Evolutionary conservation across 192 early-diverging fungal species (phyloP).

Genomic region (Powellomyces hirtus): DNA sequence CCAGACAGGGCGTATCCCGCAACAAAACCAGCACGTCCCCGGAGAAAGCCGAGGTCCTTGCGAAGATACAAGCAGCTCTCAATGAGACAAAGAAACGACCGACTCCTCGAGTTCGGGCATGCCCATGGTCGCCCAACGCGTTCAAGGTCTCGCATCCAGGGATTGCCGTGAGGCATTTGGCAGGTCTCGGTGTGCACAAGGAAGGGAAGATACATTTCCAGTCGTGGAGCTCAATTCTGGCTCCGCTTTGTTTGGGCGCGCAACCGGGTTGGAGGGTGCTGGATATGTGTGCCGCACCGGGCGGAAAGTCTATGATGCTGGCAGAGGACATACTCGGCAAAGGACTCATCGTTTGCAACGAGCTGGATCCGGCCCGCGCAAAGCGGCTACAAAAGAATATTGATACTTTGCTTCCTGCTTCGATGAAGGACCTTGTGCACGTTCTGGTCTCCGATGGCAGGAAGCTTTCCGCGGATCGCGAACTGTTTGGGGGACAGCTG

Average conservation of each 20-base stretch:
- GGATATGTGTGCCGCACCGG: slow-evolving; percentile 93
- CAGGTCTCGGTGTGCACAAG: background rate
- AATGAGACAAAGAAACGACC: background rate
- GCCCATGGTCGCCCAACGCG: background rate
- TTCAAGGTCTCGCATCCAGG: background rate
- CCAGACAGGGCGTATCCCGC: background rate
- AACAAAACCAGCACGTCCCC: background rate
- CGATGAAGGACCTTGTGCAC: background rate
- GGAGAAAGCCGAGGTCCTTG: background rate
- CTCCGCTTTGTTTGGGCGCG: slow-evolving; percentile 7
- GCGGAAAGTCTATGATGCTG: slow-evolving; percentile 83
- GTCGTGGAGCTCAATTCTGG: slow-evolving; percentile 10
- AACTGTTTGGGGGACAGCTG: background rate
- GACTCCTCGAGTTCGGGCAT: background rate
- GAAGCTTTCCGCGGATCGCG: background rate
- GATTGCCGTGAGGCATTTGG: slow-evolving; percentile 2
- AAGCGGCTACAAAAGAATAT: background rate
- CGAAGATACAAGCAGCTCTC: background rate
- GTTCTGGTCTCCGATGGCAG: background rate
- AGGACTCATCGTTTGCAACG: slow-evolving; percentile 16
- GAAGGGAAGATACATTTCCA: slow-evolving; percentile 17
- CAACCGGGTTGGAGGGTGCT: slow-evolving; percentile 59
- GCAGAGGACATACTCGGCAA: background rate
- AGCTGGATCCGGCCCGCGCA: slow-evolving; percentile 1
- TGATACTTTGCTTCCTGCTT: background rate